Conservation (phyloP, 352 stramenopile genomes). For the Elongisporangium senticosum region DNA sequence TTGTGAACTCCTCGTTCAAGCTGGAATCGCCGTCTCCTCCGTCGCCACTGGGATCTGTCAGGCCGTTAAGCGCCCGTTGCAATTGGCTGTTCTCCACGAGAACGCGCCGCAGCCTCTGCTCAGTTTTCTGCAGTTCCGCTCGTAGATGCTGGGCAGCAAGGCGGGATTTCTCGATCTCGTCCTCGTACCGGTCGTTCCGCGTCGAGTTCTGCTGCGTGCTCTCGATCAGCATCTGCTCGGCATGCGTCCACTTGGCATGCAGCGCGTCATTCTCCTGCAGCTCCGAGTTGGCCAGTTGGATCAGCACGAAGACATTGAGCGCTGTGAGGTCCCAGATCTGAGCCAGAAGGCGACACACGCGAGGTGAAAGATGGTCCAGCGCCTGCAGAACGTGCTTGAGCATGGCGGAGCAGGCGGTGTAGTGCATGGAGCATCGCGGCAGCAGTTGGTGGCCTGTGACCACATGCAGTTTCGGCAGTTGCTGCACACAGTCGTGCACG, state of each 20-base stretch:
- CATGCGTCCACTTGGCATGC: slow-evolving; percentile 19
- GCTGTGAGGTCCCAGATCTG: slow-evolving; percentile 64
- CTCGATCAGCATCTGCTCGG: slow-evolving; percentile 27
- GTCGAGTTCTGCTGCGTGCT: slow-evolving; percentile 19
- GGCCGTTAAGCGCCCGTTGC: slow-evolving; percentile 26
- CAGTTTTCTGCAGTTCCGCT: slow-evolving; percentile 48
- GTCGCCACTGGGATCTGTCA: slow-evolving; percentile 26
- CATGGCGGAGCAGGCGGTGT: slow-evolving; percentile 47
- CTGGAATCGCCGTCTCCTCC: slow-evolving; percentile 12
- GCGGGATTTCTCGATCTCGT: slow-evolving; percentile 28
- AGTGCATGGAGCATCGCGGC: slow-evolving; percentile 32
- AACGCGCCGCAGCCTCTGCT: slow-evolving; percentile 40
- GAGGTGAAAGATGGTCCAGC: slow-evolving; percentile 40
- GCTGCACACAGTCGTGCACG: slow-evolving; percentile 43
- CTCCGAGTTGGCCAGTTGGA: slow-evolving; percentile 37
- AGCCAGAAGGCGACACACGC: slow-evolving; percentile 35
- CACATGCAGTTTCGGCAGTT: slow-evolving; percentile 32
- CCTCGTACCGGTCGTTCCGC: slow-evolving; percentile 26
- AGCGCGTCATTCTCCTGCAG: slow-evolving; percentile 31
- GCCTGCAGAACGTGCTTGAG: slow-evolving; percentile 38
- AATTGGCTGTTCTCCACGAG: slow-evolving; percentile 49
- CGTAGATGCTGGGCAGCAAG: slow-evolving; percentile 31
- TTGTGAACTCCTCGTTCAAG: slow-evolving; percentile 29
- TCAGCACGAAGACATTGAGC: slow-evolving; percentile 57
- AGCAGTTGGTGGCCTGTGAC: slow-evolving; percentile 23